Evolutionary conservation across 2,329 filamentous ascomycete species (phyloP), one percentile per base, ranked within the genome.

Genomic region (Pyricularia grisea): DNA sequence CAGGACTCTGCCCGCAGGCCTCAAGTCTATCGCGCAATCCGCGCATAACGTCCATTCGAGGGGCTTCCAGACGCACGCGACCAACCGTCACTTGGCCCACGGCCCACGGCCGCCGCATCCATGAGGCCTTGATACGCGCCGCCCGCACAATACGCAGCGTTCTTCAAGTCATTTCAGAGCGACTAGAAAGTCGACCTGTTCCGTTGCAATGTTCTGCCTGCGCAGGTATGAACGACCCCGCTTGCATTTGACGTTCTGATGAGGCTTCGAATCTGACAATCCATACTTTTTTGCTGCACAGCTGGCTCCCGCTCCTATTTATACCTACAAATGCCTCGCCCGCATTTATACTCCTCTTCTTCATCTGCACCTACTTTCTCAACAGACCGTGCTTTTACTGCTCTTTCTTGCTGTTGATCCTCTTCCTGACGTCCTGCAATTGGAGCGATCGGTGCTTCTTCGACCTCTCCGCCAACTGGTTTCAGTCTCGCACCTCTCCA

Each of bases 361-460:
- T 99, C 82, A 85, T 93, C 73, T 93, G 94, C 79, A 97, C 94
- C 73, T 98, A 97, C 84, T 92, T 97, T 81, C 89, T 99, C 75
- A 97, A 97, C 81, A 90, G 94, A 69, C 95, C 95, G 68, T 99
- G 95, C 83, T 90, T 97, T 74, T 99, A 99, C 85, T 99, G 95
- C 87, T 97, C 93, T 71, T 89, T 97, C 71, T 90, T 99, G 68
- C 92, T 99, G 66, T 87, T 97, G 73, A 93, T 98, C 74, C 92
- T 99, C 74, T 97, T 97, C 83, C 87, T 94, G 73, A 74, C 73
- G 27, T 74, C 72, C 30, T 95, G 92, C 79, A 90, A 94, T 85
- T 95, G 92, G 92, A 92, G 90, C 73, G 91, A 94, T 77, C 88
- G 89, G 68, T 95, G 92, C 78, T 95, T 98, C 82, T 95, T 98